Conservation (phyloP, 768 basidiomycete genomes). For the Rhizopogon sp. region DNA sequence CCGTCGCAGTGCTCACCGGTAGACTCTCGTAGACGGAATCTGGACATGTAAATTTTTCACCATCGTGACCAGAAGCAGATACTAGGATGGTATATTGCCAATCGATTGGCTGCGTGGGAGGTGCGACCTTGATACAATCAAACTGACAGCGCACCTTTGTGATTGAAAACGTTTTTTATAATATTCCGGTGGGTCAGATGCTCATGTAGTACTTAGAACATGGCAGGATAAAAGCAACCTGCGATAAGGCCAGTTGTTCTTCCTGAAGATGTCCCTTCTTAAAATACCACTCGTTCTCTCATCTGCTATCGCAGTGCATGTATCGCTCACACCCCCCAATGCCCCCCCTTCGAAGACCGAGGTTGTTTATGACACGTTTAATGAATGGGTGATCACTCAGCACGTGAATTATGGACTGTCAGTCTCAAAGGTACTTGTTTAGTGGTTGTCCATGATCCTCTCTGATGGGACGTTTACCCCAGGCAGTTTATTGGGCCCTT, state of each 20-base stretch:
- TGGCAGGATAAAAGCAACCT: not conserved
- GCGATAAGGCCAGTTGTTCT: not conserved
- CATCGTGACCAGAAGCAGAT: too few species aligned
- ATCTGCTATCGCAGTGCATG: slow-evolving; percentile 36
- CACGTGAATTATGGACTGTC: not conserved
- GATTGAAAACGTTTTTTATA: not conserved
- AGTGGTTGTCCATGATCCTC: not conserved
- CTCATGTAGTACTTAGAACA: not conserved
- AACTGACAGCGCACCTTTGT: not conserved
- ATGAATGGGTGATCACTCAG: slow-evolving; percentile 1
- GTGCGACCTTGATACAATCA: not conserved
- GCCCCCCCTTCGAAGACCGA: slow-evolving; percentile 30
- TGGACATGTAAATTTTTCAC: too few species aligned
- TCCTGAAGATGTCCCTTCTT: slow-evolving; percentile 23
- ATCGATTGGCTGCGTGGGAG: not conserved
- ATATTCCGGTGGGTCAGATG: not conserved
- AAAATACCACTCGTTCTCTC: slow-evolving; percentile 39
- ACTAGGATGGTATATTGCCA: not conserved
- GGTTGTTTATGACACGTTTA: slow-evolving; percentile 15
- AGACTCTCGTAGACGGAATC: too few species aligned
- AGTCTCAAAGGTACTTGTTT: not conserved
- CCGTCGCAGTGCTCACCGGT: too few species aligned
- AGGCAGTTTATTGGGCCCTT: slow-evolving; percentile 2
- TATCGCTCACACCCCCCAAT: slow-evolving; percentile 40
- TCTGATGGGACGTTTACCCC: not conserved